Conservation (phyloP, 306 rosid species). For the Acmispon strigosus region DNA sequence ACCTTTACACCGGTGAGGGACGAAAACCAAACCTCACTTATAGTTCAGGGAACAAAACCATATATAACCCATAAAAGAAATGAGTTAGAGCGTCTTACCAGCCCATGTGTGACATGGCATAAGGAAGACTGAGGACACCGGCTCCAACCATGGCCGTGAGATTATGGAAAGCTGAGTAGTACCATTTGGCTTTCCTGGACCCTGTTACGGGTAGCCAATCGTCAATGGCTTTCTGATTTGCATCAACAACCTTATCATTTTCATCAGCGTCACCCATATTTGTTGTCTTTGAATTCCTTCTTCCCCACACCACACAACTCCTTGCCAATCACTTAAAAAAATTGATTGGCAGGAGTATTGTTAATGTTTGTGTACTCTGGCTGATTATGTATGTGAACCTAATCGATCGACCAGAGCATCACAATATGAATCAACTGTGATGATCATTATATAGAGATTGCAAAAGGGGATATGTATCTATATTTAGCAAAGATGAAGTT, state of each 20-base stretch:
- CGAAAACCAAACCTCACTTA: too few relatives aligned
- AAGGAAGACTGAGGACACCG: constrained; percentile 87
- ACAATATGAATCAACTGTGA: too few relatives aligned
- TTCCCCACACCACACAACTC: neutral
- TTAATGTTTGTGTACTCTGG: neutral
- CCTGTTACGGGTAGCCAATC: constrained; percentile 86
- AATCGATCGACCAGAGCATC: too few relatives aligned
- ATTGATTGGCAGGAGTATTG: neutral
- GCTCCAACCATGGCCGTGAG: constrained; percentile 98
- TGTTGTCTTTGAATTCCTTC: neutral
- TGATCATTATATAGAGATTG: too few relatives aligned
- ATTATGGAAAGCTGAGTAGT: constrained; percentile 80
- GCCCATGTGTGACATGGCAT: constrained; percentile 68
- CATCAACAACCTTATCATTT: neutral
- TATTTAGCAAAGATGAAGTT: too few relatives aligned
- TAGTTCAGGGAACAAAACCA: too few relatives aligned
- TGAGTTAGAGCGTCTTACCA: constrained; percentile 53
- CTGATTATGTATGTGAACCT: too few relatives aligned
- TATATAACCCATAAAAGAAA: too few relatives aligned
- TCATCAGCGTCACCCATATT: neutral
- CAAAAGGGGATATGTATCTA: too few relatives aligned
- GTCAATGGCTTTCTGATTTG: constrained; percentile 34
- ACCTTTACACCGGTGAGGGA: too few relatives aligned
- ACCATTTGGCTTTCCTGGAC: constrained; percentile 79
- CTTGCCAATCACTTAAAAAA: neutral